phyloP scores from a whole-genome alignment of 306 rosid genomes.

The Fagus sylvatica region DNA sequence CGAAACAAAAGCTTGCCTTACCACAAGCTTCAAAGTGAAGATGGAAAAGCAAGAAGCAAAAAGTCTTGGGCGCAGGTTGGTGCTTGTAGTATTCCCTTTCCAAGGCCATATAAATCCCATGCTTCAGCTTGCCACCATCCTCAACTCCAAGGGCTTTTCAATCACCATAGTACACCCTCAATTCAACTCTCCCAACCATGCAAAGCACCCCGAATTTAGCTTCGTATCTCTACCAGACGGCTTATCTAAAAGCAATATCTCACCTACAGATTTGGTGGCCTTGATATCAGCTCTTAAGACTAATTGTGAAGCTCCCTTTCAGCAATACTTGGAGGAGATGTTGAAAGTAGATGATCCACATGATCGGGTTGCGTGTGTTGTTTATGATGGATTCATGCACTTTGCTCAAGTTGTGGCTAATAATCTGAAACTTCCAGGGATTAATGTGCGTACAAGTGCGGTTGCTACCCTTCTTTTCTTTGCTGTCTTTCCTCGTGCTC shows the following conservation, averaged over 20 bases:
- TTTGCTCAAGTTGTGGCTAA: slow-evolving; percentile 4
- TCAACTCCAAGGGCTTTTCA: slow-evolving; percentile 32
- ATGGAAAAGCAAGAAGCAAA: background rate
- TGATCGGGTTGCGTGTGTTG: background rate
- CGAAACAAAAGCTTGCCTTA: background rate
- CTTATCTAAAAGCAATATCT: background rate
- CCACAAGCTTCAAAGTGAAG: background rate
- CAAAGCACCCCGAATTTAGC: slow-evolving; percentile 17
- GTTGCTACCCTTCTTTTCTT: background rate
- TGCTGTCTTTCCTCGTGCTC: background rate
- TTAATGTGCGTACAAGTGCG: background rate
- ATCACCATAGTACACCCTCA: slow-evolving; percentile 29
- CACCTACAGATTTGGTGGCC: background rate
- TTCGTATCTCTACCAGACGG: slow-evolving; percentile 17
- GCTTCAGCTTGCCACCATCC: slow-evolving; percentile 30
- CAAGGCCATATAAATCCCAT: slow-evolving; percentile 37
- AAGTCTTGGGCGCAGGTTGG: background rate
- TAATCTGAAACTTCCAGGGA: background rate
- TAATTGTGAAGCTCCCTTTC: background rate
- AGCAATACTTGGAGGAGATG: background rate
- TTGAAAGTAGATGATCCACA: background rate
- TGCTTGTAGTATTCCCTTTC: slow-evolving; percentile 19
- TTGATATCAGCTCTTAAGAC: background rate
- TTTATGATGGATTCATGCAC: background rate
- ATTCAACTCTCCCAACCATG: slow-evolving; percentile 26